Base-by-base conservation (phyloP, 495 filamentous ascomycete species). In the Sporormia fimetaria region DNA sequence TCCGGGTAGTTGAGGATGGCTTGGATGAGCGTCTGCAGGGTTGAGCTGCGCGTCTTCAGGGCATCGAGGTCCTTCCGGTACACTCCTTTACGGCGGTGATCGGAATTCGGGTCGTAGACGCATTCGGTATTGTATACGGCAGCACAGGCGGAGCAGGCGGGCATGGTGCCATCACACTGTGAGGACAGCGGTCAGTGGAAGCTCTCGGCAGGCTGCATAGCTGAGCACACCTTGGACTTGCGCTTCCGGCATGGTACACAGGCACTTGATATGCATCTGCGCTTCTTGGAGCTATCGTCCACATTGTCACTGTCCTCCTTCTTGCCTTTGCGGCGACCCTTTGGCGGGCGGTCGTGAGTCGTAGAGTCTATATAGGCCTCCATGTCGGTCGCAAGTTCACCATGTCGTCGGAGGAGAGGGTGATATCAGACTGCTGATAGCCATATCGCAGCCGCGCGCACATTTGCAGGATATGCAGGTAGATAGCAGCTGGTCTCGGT, bases 61-160 rank as follows among this genome's bases (percentile, higher is more conserved):
- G 78, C 83, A 59, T 94, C 87, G 32, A 87, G 80, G 59, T 94
- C 87, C 60, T 94, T 85, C 60, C 86, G 87, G 60, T 94, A 95
- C 7, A 95, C 90, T 33, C 90, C 90, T 58, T 96, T 98, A 12
- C 90, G 77, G 32, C 90, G 81, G 57, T 94, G 86, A 60, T 98
- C 90, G 40, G 84, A 90, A 56, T 84, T 92, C 4, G 86, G 90
- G 57, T 96, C 92, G 67, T 96, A 98, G 35, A 93, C 68, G 61
- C 87, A 86, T 49, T 80, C 77, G 28, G 90, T 96, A 44, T 87
- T 81, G 55, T 98, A 98, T 27, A 98, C 92, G 32, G 85, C 92
- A 17, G 84, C 75, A 62, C 90, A 98, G 17, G 90, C 90, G 12
- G 90, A 87, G 56, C 90, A 98, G 49, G 83, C 85, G 3, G 90